Evolutionary conservation across 2,329 filamentous ascomycete genomes (phyloP).

Genomic region (Raffaelea albimanens): DNA sequence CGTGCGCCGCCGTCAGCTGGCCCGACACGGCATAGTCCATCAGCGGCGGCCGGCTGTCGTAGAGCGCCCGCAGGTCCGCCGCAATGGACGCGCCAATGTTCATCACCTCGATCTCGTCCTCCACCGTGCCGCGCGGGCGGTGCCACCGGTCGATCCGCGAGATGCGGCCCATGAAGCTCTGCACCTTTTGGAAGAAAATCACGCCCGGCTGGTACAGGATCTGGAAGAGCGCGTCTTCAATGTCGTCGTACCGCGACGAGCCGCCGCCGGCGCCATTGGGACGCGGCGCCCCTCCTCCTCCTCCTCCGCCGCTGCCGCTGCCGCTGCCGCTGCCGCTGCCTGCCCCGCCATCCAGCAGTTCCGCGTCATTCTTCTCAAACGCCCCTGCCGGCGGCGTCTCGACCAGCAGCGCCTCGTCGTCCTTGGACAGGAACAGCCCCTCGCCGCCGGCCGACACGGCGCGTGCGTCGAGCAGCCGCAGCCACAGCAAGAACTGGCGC

Average conservation of each 20-base stretch:
- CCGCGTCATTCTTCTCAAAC: conserved; percentile 22
- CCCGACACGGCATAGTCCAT: conserved; percentile 48
- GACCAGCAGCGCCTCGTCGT: conserved; percentile 34
- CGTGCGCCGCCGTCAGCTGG: conserved; percentile 34
- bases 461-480: conserved; percentile 43
- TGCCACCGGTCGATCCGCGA: conserved; percentile 49
- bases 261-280: conserved; percentile 9
- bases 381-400: conserved; percentile 33
- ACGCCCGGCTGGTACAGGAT: conserved; percentile 45
- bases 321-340: neutral
- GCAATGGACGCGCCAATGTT: conserved; percentile 40
- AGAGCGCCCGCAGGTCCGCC: conserved; percentile 38
- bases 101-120: conserved; percentile 51
- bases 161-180: conserved; percentile 47
- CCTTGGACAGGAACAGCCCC: conserved; percentile 39
- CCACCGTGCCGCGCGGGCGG: conserved; percentile 42
- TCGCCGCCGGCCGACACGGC: conserved; percentile 48
- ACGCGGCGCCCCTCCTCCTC: conserved; percentile 7
- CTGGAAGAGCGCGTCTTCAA: conserved; percentile 43
- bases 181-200: conserved; percentile 48
- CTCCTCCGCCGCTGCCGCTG: neutral
- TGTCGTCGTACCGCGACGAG: conserved; percentile 21
- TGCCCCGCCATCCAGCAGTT: conserved; percentile 23
- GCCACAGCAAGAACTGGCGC: conserved; percentile 41
- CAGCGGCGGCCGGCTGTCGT: conserved; percentile 39